Evolutionary conservation across 2,329 filamentous ascomycete genomes (phyloP), one percentile per base, ranked within the genome.

Genomic region (Fonsecaea nubica): DNA sequence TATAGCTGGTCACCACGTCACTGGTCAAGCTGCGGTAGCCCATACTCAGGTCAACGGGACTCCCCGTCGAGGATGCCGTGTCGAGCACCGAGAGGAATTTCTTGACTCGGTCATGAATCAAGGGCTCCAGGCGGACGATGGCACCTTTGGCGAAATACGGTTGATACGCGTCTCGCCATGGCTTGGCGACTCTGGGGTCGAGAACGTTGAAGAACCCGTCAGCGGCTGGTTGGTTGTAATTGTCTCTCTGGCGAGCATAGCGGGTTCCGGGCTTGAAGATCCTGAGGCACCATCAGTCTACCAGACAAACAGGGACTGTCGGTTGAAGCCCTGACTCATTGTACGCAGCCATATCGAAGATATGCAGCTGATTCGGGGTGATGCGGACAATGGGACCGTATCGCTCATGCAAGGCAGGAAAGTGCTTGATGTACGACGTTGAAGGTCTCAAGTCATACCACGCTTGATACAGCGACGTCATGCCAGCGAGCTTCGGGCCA

Each of bases 401-500:
- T 57, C 58, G 58, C 40, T 62, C 45, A 21, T 68, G 66, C 13
- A 65, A 53, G 6, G 6, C 50, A 3, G 36, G 45, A 21, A 65
- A 60, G 30, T 54, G 21, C 12, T 59, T 59, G 56, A 65, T 59
- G 40, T 65, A 65, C 18, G 63, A 65, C 48, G 33, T 60, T 9
- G 18, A 40, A 4, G 63, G 38, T 7, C 56, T 45, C 15, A 65
- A 30, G 40, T 65, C 63, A 60, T 48, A 65, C 56, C 50, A 61
- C 35, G 72, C 71, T 42, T 76, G 74, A 65, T 76, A 75, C 58
- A 64, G 67, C 32, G 66, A 70, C 18, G 72, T 75, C 8, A 74
- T 32, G 7, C 70, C 72, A n/a, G 76, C 77, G 15, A 78, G 54
- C 53, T 72, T 76, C 0, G 77, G 77, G 6, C 77, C 77, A 1